phyloP scores from a whole-genome alignment of 2,329 filamentous ascomycete genomes.

The Hypoxylon sp. region DNA sequence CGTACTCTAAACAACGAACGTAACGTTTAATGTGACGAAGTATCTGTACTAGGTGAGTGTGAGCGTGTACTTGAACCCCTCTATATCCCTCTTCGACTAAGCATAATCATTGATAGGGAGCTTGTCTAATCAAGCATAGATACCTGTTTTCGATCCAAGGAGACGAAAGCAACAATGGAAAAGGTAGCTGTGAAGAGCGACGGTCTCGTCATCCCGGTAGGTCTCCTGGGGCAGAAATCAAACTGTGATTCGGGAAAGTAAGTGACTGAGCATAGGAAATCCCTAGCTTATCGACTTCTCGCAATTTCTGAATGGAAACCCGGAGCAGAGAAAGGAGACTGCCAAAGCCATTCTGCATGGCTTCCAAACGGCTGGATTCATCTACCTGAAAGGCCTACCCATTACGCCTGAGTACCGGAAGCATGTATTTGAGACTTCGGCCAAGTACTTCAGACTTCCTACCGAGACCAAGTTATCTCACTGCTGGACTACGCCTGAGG shows the following conservation, averaged over 20 bases:
- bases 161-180: slow-evolving; percentile 53
- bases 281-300: slow-evolving; percentile 83
- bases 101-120: neutral
- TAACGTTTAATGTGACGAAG: slow-evolving; percentile 7
- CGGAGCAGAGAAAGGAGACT: slow-evolving; percentile 72
- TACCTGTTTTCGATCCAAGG: neutral
- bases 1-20: slow-evolving; percentile 5
- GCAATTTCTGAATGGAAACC: slow-evolving; percentile 75
- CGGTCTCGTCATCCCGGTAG: slow-evolving; percentile 69
- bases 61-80: neutral
- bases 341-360: slow-evolving; percentile 81
- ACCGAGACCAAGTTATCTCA: slow-evolving; percentile 74
- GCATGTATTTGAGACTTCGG: slow-evolving; percentile 76
- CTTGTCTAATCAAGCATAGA: neutral
- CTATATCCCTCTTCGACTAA: neutral
- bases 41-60: neutral
- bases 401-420: slow-evolving; percentile 73
- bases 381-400: slow-evolving; percentile 87
- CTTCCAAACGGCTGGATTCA: slow-evolving; percentile 89
- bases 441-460: slow-evolving; percentile 78
- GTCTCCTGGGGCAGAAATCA: slow-evolving; percentile 36
- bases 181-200: slow-evolving; percentile 65
- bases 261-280: slow-evolving; percentile 30
- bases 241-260: neutral
- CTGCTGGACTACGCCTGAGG: slow-evolving; percentile 78